Evolutionary conservation across 2,329 filamentous ascomycete genomes (phyloP).

Genomic region (Trichoderma koningiopsis): DNA sequence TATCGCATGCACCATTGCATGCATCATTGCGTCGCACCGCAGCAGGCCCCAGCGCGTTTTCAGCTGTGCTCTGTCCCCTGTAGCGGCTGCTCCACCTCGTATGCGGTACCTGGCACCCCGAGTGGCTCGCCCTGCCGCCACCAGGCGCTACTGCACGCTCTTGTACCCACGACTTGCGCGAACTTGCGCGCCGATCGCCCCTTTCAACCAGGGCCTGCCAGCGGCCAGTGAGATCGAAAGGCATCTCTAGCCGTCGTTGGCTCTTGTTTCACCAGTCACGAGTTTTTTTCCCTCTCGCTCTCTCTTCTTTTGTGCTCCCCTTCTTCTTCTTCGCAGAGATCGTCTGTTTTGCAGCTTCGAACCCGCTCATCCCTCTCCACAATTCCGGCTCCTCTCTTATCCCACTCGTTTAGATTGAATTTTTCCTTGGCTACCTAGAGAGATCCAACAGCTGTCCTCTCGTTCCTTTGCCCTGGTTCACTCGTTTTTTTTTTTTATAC

Average conservation of each 20-base stretch:
- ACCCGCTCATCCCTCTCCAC: slow-evolving; percentile 18
- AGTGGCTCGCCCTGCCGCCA: neutral
- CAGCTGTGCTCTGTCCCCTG: neutral
- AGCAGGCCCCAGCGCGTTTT: neutral
- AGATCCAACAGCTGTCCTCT: slow-evolving; percentile 22
- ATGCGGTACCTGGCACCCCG: slow-evolving; percentile 16
- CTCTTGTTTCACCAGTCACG: slow-evolving; percentile 5
- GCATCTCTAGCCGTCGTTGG: neutral
- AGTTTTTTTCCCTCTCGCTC: slow-evolving; percentile 7
- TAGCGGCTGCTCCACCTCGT: slow-evolving; percentile 22
- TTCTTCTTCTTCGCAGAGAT: slow-evolving; percentile 18
- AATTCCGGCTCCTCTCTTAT: slow-evolving; percentile 12
- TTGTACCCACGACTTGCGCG: neutral
- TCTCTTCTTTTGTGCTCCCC: slow-evolving; percentile 5
- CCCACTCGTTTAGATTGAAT: slow-evolving; percentile 13
- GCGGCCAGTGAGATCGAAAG: slow-evolving; percentile 12
- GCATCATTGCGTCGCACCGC: neutral
- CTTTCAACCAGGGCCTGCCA: slow-evolving; percentile 18
- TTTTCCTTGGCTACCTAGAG: neutral
- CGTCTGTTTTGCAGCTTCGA: slow-evolving; percentile 10
- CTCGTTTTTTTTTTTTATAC: slow-evolving; percentile 26
- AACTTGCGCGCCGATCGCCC: slow-evolving; percentile 11
- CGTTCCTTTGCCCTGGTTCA: slow-evolving; percentile 23
- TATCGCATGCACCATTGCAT: neutral
- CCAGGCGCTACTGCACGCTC: neutral